Base-by-base conservation (phyloP, 352 stramenopile species). In the Globisporangium apiculatum region DNA sequence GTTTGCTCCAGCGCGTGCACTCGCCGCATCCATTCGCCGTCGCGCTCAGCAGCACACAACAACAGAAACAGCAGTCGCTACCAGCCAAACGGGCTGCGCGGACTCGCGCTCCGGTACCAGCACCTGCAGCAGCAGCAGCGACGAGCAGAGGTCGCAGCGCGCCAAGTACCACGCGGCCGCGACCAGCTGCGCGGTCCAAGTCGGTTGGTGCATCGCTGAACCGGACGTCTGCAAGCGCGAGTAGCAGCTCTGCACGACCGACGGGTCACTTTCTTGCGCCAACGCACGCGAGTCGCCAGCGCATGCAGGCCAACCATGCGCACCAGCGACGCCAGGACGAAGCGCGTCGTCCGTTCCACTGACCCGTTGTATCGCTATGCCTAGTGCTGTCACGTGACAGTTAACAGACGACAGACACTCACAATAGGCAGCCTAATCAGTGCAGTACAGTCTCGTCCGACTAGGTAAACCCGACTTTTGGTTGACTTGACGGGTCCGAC, bases 1-100 rank as follows among this genome's bases (percentile, higher is more conserved):
- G 58, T 46, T 37, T 81, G 7, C 63, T 81, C 14, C 67, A 73
- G 53, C 60, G 55, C 46, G 55, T 67, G 7, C 66, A 68, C 67
- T 14, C 64, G 55, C 42, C 71, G 53, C 31, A 73, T 69, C 56
- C 73, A 55, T 47, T 68, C 48, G 45, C n/a, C 0, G 11, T 12
- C 6, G 46, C 46, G n/a, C 15, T 50, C 31, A 7, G 15, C 4
- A 35, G 15, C n/a, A 31, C 24, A 31, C 24, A 31, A 31, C 24
- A 31, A 31, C 24, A 31, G n/a, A n/a, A n/a, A 3, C 24, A 31
- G 24, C 24, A 31, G 24, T 31, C 24, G 24, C 24, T 31, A 31
- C 24, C 24, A 31, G 24, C 24, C 24, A 31, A 31, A 31, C 24
- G 24, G 24, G 24, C 24, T 31, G 24, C 24, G 24, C 24, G 24